A percentile compares a stretch with the other conserved stretches of the same genome.
Conservation (phyloP, 2,329 filamentous ascomycete species). For the Hypomyces rosellus region DNA sequence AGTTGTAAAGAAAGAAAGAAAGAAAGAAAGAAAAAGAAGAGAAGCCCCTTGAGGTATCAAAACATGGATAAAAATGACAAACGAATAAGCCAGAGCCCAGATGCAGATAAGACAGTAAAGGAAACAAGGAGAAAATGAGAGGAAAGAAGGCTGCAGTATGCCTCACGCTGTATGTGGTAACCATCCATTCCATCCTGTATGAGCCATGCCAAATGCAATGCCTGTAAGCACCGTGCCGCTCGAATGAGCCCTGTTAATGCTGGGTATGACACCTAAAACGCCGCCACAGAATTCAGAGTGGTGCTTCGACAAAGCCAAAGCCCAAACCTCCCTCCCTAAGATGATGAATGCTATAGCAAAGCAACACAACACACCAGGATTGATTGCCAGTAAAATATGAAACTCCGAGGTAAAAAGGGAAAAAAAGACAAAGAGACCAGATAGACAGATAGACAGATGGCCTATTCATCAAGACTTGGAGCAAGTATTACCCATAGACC, state of each 20-base stretch:
- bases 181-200: conserved; percentile 10
- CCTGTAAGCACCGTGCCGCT: conserved; percentile 8
- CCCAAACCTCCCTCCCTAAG: conserved; percentile 4
- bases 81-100: conserved; percentile 17
- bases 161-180: neutral
- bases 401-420: neutral
- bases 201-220: conserved; percentile 12
- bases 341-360: conserved; percentile 4
- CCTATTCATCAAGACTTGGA: conserved; percentile 1
- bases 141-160: neutral
- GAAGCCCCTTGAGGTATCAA: conserved; percentile 4
- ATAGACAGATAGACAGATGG: conserved; percentile 4
- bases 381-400: neutral
- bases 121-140: conserved; percentile 15
- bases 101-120: conserved; percentile 17
- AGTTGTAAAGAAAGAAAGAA: neutral
- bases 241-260: conserved; percentile 10
- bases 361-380: neutral
- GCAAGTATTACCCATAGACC: neutral
- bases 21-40: conserved; percentile 6
- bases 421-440: neutral
- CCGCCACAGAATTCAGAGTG: conserved; percentile 5
- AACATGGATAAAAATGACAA: conserved; percentile 4
- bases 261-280: conserved; percentile 10
- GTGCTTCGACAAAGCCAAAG: conserved; percentile 1